Conservation (phyloP, 2,329 filamentous ascomycete genomes). For the Apiospora pterosperma region DNA sequence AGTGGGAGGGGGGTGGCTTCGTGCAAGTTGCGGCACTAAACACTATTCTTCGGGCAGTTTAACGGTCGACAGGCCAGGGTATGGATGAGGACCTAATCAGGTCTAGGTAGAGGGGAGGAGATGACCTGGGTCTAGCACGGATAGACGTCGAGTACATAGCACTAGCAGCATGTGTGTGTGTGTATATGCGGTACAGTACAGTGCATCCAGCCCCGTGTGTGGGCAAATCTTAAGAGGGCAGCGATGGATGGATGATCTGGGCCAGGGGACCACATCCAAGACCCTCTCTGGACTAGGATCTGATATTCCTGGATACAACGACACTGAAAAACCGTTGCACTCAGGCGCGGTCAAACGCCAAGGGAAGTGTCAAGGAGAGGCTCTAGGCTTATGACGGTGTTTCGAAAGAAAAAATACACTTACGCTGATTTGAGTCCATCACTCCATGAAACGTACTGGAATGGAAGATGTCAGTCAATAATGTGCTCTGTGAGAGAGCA, state of each 20-base stretch:
- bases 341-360: constrained; percentile 5
- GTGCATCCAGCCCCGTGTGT: constrained; percentile 36
- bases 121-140: constrained; percentile 26
- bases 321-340: background rate
- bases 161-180: background rate
- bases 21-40: constrained; percentile 27
- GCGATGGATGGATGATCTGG: constrained; percentile 33
- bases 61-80: constrained; percentile 18
- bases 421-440: background rate
- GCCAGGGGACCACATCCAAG: constrained; percentile 14
- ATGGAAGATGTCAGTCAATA: background rate
- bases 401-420: constrained; percentile 1
- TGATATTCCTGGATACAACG: constrained; percentile 4
- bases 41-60: constrained; percentile 25
- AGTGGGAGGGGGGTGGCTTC: constrained; percentile 27
- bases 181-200: constrained; percentile 18
- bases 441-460: background rate
- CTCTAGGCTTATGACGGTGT: background rate
- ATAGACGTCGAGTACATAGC: constrained; percentile 24
- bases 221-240: constrained; percentile 44
- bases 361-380: constrained; percentile 3
- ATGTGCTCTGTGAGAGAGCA: background rate
- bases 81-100: constrained; percentile 19
- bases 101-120: constrained; percentile 23
- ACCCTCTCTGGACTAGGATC: constrained; percentile 3